Conservation (phyloP, 176 grass and related monocot species). For the Typha latifolia region DNA sequence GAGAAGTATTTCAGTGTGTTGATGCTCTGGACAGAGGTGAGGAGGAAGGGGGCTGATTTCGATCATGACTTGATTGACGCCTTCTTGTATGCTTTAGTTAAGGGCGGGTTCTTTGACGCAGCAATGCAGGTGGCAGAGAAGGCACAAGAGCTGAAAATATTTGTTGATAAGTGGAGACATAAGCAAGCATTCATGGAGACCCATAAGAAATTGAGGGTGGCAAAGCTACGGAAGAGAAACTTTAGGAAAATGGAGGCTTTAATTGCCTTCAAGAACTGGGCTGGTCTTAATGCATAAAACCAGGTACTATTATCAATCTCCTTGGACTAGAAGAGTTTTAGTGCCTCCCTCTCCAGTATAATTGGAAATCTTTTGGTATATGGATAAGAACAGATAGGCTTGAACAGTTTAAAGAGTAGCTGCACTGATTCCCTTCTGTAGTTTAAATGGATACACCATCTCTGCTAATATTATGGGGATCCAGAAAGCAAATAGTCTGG, state of each 20-base stretch:
- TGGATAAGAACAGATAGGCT: background rate
- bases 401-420: background rate
- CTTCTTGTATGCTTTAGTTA: constrained; percentile 81
- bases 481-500: no score
- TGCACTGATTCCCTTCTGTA: background rate
- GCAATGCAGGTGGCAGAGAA: constrained; percentile 94
- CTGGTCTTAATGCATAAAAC: constrained; percentile 61
- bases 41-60: constrained; percentile 56
- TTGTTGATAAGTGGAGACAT: constrained; percentile 97
- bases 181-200: constrained; percentile 98
- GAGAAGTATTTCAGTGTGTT: constrained; percentile 91
- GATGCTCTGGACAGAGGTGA: constrained; percentile 91
- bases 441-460: no score
- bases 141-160: constrained; percentile 88
- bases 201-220: constrained; percentile 84
- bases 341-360: background rate
- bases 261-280: constrained; percentile 96
- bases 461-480: no score
- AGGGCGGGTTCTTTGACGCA: constrained; percentile 95
- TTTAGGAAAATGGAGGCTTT: constrained; percentile 92
- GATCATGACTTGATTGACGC: constrained; percentile 79
- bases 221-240: constrained; percentile 76
- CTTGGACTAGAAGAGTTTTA: background rate
- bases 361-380: background rate
- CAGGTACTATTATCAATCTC: background rate